Percentiles rank a stretch among this genome's conserved stretches.
phyloP scores from a whole-genome alignment of 192 early-diverging fungal species.

The Coemansia pectinata region DNA sequence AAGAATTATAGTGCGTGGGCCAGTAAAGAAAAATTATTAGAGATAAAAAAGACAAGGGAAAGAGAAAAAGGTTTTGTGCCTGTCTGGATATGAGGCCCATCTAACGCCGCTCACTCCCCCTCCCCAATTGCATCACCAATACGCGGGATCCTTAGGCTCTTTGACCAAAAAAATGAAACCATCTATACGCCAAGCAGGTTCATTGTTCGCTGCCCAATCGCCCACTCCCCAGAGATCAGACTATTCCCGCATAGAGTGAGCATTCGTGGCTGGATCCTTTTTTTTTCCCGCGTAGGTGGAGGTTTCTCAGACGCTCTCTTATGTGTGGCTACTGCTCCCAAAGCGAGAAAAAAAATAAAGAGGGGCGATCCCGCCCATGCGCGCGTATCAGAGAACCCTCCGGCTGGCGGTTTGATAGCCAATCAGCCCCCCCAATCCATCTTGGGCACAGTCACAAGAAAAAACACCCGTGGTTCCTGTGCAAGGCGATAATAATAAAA shows the following conservation, averaged over 20 bases:
- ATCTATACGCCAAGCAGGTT: not conserved
- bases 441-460: not conserved
- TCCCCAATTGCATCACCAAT: not conserved
- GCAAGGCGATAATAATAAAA: no score
- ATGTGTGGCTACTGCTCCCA: not conserved
- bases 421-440: constrained; percentile 11
- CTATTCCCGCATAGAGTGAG: not conserved
- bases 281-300: constrained; percentile 6
- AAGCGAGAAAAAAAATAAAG: not conserved
- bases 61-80: not conserved
- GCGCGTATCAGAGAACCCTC: not conserved
- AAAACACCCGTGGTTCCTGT: not conserved
- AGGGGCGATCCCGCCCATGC: constrained; percentile 1
- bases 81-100: not conserved
- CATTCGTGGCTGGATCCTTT: not conserved
- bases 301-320: constrained; percentile 22
- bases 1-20: constrained; percentile 1
- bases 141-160: not conserved
- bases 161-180: no score
- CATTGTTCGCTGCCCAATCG: constrained; percentile 2
- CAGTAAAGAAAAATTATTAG: not conserved
- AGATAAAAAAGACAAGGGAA: not conserved
- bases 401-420: constrained; percentile 31
- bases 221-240: constrained; percentile 3
- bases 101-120: not conserved